Base-by-base conservation (phyloP, 202 grass and related monocot genomes). In the Zoysia matrella region DNA sequence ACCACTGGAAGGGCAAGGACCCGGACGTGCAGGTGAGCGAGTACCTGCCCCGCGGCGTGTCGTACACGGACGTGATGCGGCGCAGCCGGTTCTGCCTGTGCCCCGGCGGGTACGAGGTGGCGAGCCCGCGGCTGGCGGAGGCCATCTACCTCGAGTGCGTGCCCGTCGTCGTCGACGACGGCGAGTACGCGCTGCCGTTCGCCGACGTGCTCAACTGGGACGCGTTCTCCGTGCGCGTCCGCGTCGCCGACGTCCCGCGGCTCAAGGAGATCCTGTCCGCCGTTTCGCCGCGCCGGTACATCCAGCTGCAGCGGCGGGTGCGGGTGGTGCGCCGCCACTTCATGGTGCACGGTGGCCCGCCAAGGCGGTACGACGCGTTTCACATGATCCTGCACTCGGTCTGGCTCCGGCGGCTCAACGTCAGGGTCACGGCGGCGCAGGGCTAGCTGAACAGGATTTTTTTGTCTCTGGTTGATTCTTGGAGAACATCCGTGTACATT, bases 61-160 rank as follows among this genome's bases (percentile, higher is more conserved):
- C 94, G 11, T 97, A 94, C 89, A 83, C 73, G 69, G 87, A 86
- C 52, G 81, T 89, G 86, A 94, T 97, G 93, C 69, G 90, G 51
- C 82, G 66, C 41, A 97, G 94, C 90, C 85, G 82, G 42, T 97
- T 72, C 82, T 94, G 81, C 80, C 86, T 96, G 10, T 92, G 93
- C 65, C 93, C 93, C 1, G 90, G 93, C 66, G 93, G 93, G 16
- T 92, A 92, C 68, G 93, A 96, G 86, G 93, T 96, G 69, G 93
- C 93, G 11, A 92, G 90, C 73, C 93, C 93, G 10, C 69, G 93
- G n/a, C 88, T 96, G 18, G 85, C 88, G 0, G 93, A 96, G 80
- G 93, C 90, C n/a, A 69, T 96, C 74, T 96, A 91, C 76, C 83
- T 92, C 4, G 93, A 82, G 30, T 96, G 93, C 39, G 93, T 96